These are phyloP conservation scores for Capsicum chinense DNA, from an alignment of 257 asterid species.

Conservation along the genomic window DNA sequence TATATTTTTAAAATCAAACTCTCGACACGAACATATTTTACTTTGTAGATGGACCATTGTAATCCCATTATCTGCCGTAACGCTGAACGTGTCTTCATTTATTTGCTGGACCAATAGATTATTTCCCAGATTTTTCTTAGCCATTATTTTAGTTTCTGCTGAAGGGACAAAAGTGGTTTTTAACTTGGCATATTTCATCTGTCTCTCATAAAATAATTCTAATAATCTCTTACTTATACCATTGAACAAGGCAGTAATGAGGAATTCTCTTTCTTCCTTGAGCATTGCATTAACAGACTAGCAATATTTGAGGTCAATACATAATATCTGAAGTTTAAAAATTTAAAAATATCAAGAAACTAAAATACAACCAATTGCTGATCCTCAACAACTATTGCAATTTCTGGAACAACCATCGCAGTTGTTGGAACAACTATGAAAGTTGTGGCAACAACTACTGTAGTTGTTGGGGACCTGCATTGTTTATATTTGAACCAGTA, in stretches of 20 bases:
- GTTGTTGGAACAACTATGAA: background rate
- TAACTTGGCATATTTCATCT: background rate
- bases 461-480: background rate
- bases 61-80: background rate
- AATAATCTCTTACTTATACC: background rate
- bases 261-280: background rate
- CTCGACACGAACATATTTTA: background rate
- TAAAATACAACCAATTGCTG: background rate
- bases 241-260: background rate
- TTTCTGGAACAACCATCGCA: too few species aligned
- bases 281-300: background rate
- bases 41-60: background rate
- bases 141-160: background rate
- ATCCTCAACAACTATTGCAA: background rate
- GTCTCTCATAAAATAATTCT: background rate
- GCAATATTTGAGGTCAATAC: background rate
- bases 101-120: background rate
- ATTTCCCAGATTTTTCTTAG: background rate
- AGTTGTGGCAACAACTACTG: background rate
- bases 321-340: background rate
- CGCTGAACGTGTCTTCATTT: background rate
- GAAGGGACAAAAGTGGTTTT: background rate
- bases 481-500: background rate
- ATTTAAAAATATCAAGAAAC: background rate
- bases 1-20: too few species aligned